phyloP scores from a whole-genome alignment of 2,329 filamentous ascomycete genomes.

The Aspergillus neotritici region DNA sequence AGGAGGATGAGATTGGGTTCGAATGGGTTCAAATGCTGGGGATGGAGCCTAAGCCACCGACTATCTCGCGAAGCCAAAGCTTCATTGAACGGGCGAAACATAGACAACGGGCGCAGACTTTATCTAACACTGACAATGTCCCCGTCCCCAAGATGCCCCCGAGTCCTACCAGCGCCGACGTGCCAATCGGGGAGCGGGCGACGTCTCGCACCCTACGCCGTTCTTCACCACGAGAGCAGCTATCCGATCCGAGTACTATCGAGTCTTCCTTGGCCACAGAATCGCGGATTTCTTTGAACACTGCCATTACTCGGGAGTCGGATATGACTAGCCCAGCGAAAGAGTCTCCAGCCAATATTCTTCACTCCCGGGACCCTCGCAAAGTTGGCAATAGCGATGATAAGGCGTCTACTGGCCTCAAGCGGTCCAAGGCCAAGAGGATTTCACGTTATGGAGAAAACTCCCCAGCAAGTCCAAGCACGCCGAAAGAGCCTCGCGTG shows the following conservation, averaged over 20 bases:
- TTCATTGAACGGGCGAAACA: constrained; percentile 44
- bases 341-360: constrained; percentile 22
- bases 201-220: constrained; percentile 43
- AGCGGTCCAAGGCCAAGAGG: constrained; percentile 38
- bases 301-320: constrained; percentile 30
- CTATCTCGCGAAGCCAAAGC: constrained; percentile 50
- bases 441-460: constrained; percentile 35
- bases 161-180: constrained; percentile 51
- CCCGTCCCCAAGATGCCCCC: constrained; percentile 36
- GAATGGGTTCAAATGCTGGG: constrained; percentile 90
- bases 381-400: constrained; percentile 22
- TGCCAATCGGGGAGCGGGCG: constrained; percentile 57
- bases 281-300: constrained; percentile 24
- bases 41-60: constrained; percentile 57
- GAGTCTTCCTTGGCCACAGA: constrained; percentile 23
- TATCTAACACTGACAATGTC: constrained; percentile 17
- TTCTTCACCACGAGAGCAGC: constrained; percentile 24
- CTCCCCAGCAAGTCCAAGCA: constrained; percentile 21
- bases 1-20: constrained; percentile 67
- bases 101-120: constrained; percentile 23
- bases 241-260: constrained; percentile 29
- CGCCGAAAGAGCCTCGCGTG: constrained; percentile 18
- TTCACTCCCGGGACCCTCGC: constrained; percentile 28
- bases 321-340: constrained; percentile 24
- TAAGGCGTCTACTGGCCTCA: constrained; percentile 30